phyloP scores from a whole-genome alignment of 306 rosid genomes.

The Hippophae gyantsensis region DNA sequence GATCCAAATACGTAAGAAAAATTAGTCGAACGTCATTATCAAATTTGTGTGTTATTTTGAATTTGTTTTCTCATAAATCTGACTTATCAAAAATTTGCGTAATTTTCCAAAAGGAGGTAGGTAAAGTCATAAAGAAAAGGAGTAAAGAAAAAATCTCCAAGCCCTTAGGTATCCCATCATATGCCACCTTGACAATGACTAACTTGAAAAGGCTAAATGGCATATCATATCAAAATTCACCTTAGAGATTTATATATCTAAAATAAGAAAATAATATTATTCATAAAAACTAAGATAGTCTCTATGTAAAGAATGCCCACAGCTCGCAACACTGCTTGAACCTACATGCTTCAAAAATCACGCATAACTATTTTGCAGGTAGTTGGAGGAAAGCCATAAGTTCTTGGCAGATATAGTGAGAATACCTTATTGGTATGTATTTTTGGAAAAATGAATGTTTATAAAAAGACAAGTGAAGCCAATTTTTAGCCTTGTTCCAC shows the following conservation, averaged over 20 bases:
- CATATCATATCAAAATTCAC: neutral
- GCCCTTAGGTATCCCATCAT: neutral
- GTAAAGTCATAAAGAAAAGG: neutral
- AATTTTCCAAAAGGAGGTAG: too few relatives aligned
- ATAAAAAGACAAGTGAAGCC: too few relatives aligned
- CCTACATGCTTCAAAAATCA: conserved; percentile 96
- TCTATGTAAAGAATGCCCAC: conserved; percentile 97
- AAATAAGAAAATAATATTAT: conserved; percentile 21
- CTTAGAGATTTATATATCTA: neutral
- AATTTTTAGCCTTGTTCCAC: too few relatives aligned
- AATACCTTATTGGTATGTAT: conserved; percentile 88
- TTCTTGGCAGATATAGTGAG: conserved; percentile 94
- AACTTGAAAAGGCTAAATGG: neutral
- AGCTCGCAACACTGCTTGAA: conserved; percentile 96
- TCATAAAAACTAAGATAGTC: conserved; percentile 97
- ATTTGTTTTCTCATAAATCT: too few relatives aligned
- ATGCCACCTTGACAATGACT: neutral
- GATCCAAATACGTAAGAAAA: too few relatives aligned
- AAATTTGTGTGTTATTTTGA: too few relatives aligned
- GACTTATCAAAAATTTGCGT: too few relatives aligned
- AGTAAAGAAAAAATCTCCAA: too few relatives aligned
- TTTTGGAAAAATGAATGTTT: too few relatives aligned
- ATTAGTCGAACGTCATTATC: too few relatives aligned
- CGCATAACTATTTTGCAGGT: conserved; percentile 87
- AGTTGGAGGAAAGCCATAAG: conserved; percentile 88